These are phyloP conservation scores for Diplocarpon rosae DNA, from an alignment of 2,329 filamentous ascomycete genomes.

Conservation along the genomic window DNA sequence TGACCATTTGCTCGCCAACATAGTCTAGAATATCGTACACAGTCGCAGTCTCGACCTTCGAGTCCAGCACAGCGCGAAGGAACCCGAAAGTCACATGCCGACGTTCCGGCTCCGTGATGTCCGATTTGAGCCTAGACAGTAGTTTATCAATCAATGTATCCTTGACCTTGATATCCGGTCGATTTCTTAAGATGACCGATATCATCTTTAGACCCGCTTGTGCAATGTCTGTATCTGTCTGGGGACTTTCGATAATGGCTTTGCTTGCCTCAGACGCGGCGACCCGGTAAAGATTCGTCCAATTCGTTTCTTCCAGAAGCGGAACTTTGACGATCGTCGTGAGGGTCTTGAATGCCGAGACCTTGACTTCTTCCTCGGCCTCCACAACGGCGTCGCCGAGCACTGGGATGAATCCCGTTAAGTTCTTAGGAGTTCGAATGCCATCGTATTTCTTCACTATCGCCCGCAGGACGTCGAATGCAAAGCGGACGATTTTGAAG, in stretches of 20 bases:
- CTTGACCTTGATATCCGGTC: slow-evolving; percentile 63
- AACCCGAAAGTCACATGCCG: slow-evolving; percentile 95
- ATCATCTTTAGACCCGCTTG: slow-evolving; percentile 86
- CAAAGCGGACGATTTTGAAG: slow-evolving; percentile 81
- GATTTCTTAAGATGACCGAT: slow-evolving; percentile 72
- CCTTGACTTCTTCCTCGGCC: slow-evolving; percentile 84
- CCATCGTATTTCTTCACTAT: slow-evolving; percentile 79
- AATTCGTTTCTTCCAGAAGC: slow-evolving; percentile 54
- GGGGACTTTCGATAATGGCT: slow-evolving; percentile 63
- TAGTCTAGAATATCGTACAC: slow-evolving; percentile 90
- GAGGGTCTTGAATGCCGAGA: slow-evolving; percentile 76
- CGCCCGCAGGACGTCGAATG: slow-evolving; percentile 74
- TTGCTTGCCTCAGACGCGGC: slow-evolving; percentile 80
- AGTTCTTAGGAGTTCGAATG: slow-evolving; percentile 66
- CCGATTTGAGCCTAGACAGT: slow-evolving; percentile 69
- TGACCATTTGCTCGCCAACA: slow-evolving; percentile 87
- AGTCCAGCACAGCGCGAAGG: slow-evolving; percentile 72
- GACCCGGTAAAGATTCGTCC: slow-evolving; percentile 53
- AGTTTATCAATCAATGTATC: slow-evolving; percentile 75
- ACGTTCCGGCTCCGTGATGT: slow-evolving; percentile 84
- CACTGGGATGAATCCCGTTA: slow-evolving; percentile 78
- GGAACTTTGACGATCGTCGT: slow-evolving; percentile 77
- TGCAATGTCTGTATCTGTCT: slow-evolving; percentile 70
- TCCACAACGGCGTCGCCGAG: slow-evolving; percentile 78
- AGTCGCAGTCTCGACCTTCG: slow-evolving; percentile 73